These are phyloP conservation scores for Calonectria fujianensis DNA, from an alignment of 2,329 filamentous ascomycete genomes.

Conservation along the genomic window DNA sequence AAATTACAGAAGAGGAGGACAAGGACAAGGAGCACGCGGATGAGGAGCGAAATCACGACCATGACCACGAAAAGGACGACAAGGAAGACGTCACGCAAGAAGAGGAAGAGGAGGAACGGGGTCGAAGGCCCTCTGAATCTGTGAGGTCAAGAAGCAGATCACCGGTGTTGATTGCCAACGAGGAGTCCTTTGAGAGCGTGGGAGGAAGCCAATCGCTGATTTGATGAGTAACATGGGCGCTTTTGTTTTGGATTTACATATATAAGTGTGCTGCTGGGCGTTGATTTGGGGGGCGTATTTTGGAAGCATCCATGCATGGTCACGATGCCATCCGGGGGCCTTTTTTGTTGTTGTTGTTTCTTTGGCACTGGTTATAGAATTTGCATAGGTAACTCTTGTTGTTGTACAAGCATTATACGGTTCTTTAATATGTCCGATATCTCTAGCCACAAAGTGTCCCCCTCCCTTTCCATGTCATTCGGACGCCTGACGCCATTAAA, in stretches of 20 bases:
- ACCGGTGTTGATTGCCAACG: conserved; percentile 54
- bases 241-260: neutral
- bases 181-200: conserved; percentile 52
- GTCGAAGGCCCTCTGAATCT: conserved; percentile 43
- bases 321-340: conserved; percentile 34
- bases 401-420: conserved; percentile 52
- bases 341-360: conserved; percentile 7
- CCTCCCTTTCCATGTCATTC: conserved; percentile 38
- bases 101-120: conserved; percentile 46
- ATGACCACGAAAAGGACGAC: conserved; percentile 10
- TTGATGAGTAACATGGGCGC: neutral
- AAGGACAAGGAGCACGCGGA: conserved; percentile 23
- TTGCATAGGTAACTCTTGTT: conserved; percentile 40
- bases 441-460: conserved; percentile 45
- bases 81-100: neutral
- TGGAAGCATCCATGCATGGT: conserved; percentile 47
- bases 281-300: conserved; percentile 43
- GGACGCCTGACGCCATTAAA: conserved; percentile 54
- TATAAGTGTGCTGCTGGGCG: conserved; percentile 39
- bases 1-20: conserved; percentile 42
- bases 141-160: conserved; percentile 48
- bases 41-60: conserved; percentile 26
- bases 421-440: conserved; percentile 43
- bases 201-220: conserved; percentile 17
- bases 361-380: conserved; percentile 24